These are phyloP conservation scores for Coniochaeta prunicola DNA, from an alignment of 2,329 filamentous ascomycete genomes.

Conservation along the genomic window DNA sequence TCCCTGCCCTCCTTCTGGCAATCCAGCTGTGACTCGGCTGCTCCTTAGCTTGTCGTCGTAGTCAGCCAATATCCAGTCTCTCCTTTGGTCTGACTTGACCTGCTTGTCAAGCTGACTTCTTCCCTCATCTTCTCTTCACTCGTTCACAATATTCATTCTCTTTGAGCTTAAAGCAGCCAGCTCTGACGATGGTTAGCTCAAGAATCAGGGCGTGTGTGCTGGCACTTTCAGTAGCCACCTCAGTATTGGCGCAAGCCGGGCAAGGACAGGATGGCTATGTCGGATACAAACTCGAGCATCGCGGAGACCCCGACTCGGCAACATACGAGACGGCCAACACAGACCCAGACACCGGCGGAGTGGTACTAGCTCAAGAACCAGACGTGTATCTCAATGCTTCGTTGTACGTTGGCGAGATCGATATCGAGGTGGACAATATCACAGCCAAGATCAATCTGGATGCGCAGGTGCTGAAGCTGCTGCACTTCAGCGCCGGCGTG, in stretches of 20 bases:
- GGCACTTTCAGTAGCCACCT: constrained; percentile 8
- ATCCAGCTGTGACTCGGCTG: not conserved
- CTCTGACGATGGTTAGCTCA: constrained; percentile 12
- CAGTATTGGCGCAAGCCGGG: constrained; percentile 7
- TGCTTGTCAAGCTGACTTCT: not conserved
- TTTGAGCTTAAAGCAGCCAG: constrained; percentile 4
- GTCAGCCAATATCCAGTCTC: not conserved
- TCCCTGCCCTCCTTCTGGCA: not conserved
- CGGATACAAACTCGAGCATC: constrained; percentile 45
- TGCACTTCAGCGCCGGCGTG: constrained; percentile 55
- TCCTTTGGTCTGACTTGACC: constrained; percentile 1
- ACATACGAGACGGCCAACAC: constrained; percentile 48
- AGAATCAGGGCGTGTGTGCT: constrained; percentile 3
- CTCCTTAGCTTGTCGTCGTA: not conserved
- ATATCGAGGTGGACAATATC: constrained; percentile 50
- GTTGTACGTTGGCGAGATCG: constrained; percentile 50
- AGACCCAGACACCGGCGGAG: constrained; percentile 26
- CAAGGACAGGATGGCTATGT: constrained; percentile 38
- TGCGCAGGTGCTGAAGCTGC: constrained; percentile 49
- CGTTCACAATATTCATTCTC: not conserved
- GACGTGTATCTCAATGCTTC: constrained; percentile 56
- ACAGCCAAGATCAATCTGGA: constrained; percentile 55
- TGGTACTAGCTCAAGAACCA: constrained; percentile 35
- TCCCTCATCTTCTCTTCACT: not conserved
- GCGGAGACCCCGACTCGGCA: constrained; percentile 41